Evolutionary conservation across 1,284 basidiomycete species (phyloP), one percentile per base, ranked within the genome.

Genomic region (Ceratobasidium sp.): DNA sequence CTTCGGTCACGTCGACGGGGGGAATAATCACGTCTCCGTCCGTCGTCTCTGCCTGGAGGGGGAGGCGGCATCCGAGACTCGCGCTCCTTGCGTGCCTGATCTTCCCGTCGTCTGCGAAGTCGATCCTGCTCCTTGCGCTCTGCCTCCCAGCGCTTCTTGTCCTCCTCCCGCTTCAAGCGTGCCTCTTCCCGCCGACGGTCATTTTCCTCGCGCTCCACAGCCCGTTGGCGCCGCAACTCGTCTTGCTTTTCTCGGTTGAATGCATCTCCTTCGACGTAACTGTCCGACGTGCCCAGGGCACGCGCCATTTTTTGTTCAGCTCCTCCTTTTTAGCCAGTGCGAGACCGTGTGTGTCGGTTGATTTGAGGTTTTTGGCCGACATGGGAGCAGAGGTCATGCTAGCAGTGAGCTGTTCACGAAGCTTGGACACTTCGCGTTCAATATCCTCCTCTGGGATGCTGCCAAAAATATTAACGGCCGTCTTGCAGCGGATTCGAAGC

Each of bases 181-280:
- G 87, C 87, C 74, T 94, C 92, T 31, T 87, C 85, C 69, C 83
- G 82, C 70, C 81, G 82, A 75, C 80, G 80, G 13, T 91, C 89
- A 69, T 85, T 83, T 74, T 93, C 91, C 74, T 91, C 91, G 17
- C 89, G 82, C 76, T 93, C 90, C 0, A 77, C 78, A 8, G 77
- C 69, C 56, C 80, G 76, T 70, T 84, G 84, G 22, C 86, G 80
- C 75, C 84, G 87, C 60, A 86, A 80, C 75, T 93, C 90, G 74
- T 94, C 93, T 73, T 94, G 93, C 77, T 94, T 94, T 75, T 93
- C 92, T 40, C 87, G 84, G 77, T 95, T 89, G 78, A 96, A 96
- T 0, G 94, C 93, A 32, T 93, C 90, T 8, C 96, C 94, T 79
- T 97, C 94, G 6, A 84, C 79, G 74, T 98, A 96, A 75, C 92